phyloP scores from a whole-genome alignment of 306 rosid genomes.

The Dalbergia oliveri region DNA sequence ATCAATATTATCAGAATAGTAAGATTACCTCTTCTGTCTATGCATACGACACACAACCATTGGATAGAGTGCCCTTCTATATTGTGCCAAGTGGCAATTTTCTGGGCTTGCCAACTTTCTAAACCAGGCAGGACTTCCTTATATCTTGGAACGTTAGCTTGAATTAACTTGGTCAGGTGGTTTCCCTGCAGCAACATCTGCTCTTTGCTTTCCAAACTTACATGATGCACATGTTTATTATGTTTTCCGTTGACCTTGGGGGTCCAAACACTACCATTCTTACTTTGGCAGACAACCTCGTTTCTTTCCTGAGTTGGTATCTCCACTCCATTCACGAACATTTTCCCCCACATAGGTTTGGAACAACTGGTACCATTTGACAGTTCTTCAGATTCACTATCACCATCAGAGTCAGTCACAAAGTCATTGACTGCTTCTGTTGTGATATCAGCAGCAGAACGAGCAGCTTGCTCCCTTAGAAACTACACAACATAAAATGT shows the following conservation, averaged over 20 bases:
- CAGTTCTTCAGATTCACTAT: constrained; percentile 73
- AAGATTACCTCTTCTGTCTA: constrained; percentile 86
- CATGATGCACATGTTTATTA: constrained; percentile 68
- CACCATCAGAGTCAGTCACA: constrained; percentile 75
- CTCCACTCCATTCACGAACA: constrained; percentile 59
- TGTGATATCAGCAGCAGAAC: constrained; percentile 90
- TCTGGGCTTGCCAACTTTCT: constrained; percentile 87
- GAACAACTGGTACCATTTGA: constrained; percentile 58
- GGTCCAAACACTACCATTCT: constrained; percentile 67
- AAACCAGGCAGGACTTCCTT: constrained; percentile 92
- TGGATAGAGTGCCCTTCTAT: constrained; percentile 87
- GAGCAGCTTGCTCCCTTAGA: constrained; percentile 96
- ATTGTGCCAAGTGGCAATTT: constrained; percentile 92
- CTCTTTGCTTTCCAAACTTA: constrained; percentile 66
- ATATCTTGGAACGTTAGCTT: constrained; percentile 74
- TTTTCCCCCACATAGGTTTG: constrained; percentile 65
- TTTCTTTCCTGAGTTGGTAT: constrained; percentile 59
- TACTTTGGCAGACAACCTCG: constrained; percentile 50
- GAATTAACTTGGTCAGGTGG: constrained; percentile 68
- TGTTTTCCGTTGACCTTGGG: constrained; percentile 96
- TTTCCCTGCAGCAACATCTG: constrained; percentile 72
- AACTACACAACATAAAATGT: constrained; percentile 67
- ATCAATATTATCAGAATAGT: constrained; percentile 28
- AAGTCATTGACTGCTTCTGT: constrained; percentile 81
- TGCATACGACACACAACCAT: constrained; percentile 83